These are phyloP conservation scores for Chamaecrista fasciculata DNA, from an alignment of 306 rosid genomes.

Conservation along the genomic window DNA sequence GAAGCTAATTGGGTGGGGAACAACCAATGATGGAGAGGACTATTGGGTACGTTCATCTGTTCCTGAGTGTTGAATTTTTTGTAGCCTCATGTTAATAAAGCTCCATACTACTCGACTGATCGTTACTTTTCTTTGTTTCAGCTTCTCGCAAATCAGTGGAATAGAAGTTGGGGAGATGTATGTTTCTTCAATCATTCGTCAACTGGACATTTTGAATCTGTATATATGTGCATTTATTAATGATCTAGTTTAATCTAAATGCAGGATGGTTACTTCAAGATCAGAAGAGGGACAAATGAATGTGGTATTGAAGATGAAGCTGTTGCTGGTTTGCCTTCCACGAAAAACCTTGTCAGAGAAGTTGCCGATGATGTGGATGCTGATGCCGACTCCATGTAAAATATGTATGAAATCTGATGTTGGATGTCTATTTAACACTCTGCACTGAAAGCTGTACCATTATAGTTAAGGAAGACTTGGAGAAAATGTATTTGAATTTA, in stretches of 20 bases:
- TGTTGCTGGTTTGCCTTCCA: constrained; percentile 86
- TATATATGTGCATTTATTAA: constrained; percentile 11
- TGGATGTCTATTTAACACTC: constrained; percentile 19
- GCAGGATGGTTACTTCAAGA: constrained; percentile 98
- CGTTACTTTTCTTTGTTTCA: constrained; percentile 42
- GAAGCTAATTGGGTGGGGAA: constrained; percentile 97
- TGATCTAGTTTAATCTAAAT: constrained; percentile 18
- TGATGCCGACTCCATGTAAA: constrained; percentile 38
- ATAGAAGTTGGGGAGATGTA: constrained; percentile 95
- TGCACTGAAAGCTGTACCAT: constrained; percentile 5
- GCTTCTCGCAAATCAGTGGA: constrained; percentile 99
- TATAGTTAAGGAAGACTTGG: background rate
- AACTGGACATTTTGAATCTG: constrained; percentile 13
- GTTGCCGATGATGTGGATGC: constrained; percentile 38
- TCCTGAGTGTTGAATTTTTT: constrained; percentile 10
- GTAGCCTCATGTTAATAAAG: background rate
- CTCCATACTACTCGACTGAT: constrained; percentile 37
- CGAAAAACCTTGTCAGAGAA: constrained; percentile 51
- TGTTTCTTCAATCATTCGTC: constrained; percentile 34
- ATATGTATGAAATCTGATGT: constrained; percentile 9
- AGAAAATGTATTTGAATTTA: background rate
- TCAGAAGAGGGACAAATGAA: constrained; percentile 83
- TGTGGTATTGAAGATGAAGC: constrained; percentile 82
- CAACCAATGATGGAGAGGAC: constrained; percentile 72
- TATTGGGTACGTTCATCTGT: constrained; percentile 70